phyloP scores from a whole-genome alignment of 2,329 filamentous ascomycete species.

The Sphaerulina musiva region DNA sequence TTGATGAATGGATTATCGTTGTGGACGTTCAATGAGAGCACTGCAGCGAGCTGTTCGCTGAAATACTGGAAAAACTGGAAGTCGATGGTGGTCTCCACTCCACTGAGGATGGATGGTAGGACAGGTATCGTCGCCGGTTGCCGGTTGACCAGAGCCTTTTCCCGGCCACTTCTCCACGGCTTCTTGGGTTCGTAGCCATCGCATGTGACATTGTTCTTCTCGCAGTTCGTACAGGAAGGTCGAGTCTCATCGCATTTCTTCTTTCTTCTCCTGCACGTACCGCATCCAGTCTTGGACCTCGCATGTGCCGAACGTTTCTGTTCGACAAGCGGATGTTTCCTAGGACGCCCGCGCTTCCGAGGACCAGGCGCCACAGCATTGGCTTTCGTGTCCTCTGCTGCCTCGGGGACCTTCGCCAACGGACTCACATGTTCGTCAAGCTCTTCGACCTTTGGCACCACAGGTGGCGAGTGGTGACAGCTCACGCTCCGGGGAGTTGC shows the following conservation, averaged over 20 bases:
- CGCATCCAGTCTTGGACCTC: constrained; percentile 53
- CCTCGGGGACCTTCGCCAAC: constrained; percentile 33
- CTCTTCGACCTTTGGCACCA: constrained; percentile 50
- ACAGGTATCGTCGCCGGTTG: constrained; percentile 22
- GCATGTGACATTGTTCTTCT: constrained; percentile 88
- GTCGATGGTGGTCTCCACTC: constrained; percentile 73
- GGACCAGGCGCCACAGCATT: constrained; percentile 34
- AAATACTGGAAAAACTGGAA: constrained; percentile 79
- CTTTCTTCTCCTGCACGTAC: constrained; percentile 54
- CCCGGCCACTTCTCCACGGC: constrained; percentile 79
- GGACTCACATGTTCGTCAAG: constrained; percentile 39
- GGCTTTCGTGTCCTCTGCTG: constrained; percentile 23
- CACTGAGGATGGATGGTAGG: constrained; percentile 63
- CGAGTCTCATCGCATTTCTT: constrained; percentile 54
- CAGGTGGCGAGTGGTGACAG: constrained; percentile 13
- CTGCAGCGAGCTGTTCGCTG: constrained; percentile 67
- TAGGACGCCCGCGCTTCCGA: constrained; percentile 62
- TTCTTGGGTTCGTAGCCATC: constrained; percentile 84
- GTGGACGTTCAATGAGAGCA: constrained; percentile 70
- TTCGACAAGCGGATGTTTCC: constrained; percentile 64
- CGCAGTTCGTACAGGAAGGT: constrained; percentile 64
- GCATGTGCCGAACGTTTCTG: constrained; percentile 71
- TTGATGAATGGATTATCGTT: constrained; percentile 79
- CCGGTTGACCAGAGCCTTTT: constrained; percentile 44
- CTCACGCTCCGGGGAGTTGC: constrained; percentile 20